Percentiles rank a stretch among this genome's conserved stretches.
Evolutionary conservation across 2,329 filamentous ascomycete genomes (phyloP).

Genomic region (Ophiostoma triangulosporum): DNA sequence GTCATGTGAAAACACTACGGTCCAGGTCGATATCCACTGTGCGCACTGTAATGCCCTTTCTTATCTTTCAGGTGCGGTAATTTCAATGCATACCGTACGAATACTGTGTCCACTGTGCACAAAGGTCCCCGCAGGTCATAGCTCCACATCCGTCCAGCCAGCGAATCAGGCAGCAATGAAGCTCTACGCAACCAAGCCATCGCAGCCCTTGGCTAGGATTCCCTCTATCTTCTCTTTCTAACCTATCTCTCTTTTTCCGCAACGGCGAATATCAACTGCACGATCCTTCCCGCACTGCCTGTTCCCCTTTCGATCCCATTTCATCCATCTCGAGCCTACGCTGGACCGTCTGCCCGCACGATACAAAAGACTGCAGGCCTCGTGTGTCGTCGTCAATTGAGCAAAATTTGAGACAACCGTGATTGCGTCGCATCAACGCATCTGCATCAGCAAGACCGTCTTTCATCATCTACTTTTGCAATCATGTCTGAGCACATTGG

Average conservation of each 20-base stretch:
- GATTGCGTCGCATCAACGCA: neutral
- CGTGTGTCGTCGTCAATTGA: neutral
- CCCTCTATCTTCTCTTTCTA: neutral
- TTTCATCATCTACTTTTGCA: neutral
- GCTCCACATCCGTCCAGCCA: conserved; percentile 1
- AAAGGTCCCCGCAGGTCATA: conserved; percentile 5
- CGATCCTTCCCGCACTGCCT: neutral
- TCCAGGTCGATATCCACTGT: neutral
- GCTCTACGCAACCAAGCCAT: conserved; percentile 9
- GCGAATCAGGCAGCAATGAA: conserved; percentile 10
- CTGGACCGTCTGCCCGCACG: neutral
- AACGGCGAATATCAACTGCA: neutral
- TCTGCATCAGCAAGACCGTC: neutral
- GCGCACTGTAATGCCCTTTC: neutral
- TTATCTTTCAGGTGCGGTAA: conserved; percentile 10
- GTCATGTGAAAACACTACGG: too few relatives aligned
- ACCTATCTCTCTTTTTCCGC: neutral
- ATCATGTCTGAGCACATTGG: conserved; percentile 13
- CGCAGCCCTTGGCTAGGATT: conserved; percentile 1
- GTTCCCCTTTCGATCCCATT: neutral
- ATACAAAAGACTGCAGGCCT: neutral
- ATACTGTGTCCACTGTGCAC: conserved; percentile 7
- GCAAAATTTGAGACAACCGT: neutral
- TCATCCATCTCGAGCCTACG: neutral
- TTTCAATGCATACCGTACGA: conserved; percentile 5